Conservation (phyloP, 192 early-diverging fungal species). For the Rhizophagus prolifer region DNA sequence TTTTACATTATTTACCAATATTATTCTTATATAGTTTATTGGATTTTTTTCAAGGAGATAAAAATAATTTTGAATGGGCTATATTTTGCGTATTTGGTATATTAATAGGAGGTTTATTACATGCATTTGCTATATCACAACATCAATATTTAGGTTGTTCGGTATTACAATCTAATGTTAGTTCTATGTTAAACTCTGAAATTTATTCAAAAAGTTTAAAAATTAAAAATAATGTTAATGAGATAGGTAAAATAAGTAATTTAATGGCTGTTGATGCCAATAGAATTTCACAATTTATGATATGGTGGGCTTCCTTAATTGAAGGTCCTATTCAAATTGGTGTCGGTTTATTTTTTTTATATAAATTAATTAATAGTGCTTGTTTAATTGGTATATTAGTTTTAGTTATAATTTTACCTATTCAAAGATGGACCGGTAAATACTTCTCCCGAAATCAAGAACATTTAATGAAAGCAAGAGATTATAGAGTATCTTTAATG, state of each 20-base stretch:
- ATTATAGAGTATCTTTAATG: conserved; percentile 59
- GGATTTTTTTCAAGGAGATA: conserved; percentile 29
- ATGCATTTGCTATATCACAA: neutral
- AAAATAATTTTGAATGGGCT: neutral
- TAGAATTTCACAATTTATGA: conserved; percentile 55
- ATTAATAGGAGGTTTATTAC: conserved; percentile 1
- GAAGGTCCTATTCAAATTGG: conserved; percentile 58
- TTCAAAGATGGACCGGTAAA: conserved; percentile 17
- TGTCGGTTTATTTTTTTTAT: conserved; percentile 67
- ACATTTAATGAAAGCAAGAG: conserved; percentile 59
- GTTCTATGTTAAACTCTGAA: conserved; percentile 56
- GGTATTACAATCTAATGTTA: conserved; percentile 30
- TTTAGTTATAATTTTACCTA: conserved; percentile 45
- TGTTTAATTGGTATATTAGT: conserved; percentile 37
- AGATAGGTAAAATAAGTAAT: conserved; percentile 64
- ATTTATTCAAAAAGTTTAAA: conserved; percentile 64
- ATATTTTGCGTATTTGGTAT: conserved; percentile 1
- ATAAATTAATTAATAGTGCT: conserved; percentile 69
- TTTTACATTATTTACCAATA: conserved; percentile 37
- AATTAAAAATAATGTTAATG: conserved; percentile 41
- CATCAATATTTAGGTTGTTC: neutral
- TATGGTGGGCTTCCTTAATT: conserved; percentile 54
- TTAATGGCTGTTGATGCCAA: conserved; percentile 73
- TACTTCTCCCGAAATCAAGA: conserved; percentile 50
- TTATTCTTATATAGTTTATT: conserved; percentile 38